Evolutionary conservation across 495 filamentous ascomycete species (phyloP).

Genomic region (Penicillium paradoxum): DNA sequence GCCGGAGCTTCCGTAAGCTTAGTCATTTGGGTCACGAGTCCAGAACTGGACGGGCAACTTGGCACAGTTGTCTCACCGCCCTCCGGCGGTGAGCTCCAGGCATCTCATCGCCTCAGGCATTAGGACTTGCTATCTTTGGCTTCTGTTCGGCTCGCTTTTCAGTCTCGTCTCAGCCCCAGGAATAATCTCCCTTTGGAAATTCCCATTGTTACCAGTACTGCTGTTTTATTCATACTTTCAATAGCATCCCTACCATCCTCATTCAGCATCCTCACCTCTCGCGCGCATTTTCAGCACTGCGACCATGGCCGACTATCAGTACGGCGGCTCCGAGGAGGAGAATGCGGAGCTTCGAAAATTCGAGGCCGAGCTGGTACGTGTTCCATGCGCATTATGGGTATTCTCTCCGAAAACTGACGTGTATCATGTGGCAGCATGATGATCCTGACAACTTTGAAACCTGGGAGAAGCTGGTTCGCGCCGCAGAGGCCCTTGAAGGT

Average conservation of each 20-base stretch:
- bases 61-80: not conserved
- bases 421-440: conserved; percentile 39
- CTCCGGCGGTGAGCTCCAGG: not conserved
- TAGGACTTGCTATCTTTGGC: conserved; percentile 11
- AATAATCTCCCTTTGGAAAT: not conserved
- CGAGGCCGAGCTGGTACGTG: conserved; percentile 65
- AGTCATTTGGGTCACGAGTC: not conserved
- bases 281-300: conserved; percentile 7
- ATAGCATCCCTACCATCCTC: not conserved
- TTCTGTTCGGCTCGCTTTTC: conserved; percentile 7
- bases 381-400: conserved; percentile 1
- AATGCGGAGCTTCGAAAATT: conserved; percentile 79
- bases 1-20: not conserved
- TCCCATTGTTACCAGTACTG: conserved; percentile 16
- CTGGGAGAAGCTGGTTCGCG: conserved; percentile 89
- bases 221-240: conserved; percentile 2
- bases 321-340: conserved; percentile 77
- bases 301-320: conserved; percentile 57
- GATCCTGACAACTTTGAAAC: conserved; percentile 89
- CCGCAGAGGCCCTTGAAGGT: conserved; percentile 79
- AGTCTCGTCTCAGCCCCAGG: conserved; percentile 9
- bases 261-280: not conserved
- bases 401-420: not conserved
- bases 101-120: not conserved
- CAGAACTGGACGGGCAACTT: not conserved